Conservation (phyloP, 345 rosid genomes). For the Trapa incisa region DNA sequence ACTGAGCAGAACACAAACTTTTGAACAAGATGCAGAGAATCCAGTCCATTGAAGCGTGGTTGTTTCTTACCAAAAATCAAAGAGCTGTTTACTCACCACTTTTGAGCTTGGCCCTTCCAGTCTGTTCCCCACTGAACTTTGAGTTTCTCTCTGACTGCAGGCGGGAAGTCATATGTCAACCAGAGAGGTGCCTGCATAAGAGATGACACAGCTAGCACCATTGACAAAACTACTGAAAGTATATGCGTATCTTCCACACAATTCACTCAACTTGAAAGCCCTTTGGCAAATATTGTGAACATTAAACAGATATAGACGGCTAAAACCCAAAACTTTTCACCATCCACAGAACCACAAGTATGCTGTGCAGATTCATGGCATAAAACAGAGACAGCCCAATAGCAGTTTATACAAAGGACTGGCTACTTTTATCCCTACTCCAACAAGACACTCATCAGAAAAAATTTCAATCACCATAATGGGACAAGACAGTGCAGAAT, state of each 20-base stretch:
- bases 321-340: not conserved
- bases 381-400: not conserved
- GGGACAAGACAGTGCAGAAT: conserved; percentile 7
- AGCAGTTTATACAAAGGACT: conserved; percentile 3
- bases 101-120: conserved; percentile 98
- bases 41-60: not conserved
- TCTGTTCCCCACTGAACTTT: conserved; percentile 73
- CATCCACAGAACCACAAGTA: not conserved
- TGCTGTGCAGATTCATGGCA: not conserved
- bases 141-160: conserved; percentile 75
- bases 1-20: not conserved
- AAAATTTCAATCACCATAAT: not conserved
- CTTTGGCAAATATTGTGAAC: not conserved
- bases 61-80: not conserved
- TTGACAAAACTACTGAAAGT: not conserved
- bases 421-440: not conserved
- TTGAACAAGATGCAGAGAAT: not conserved
- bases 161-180: conserved; percentile 88
- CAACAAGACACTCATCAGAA: not conserved
- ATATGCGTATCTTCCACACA: not conserved
- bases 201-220: not conserved
- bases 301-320: not conserved
- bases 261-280: not conserved
- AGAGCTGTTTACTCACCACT: conserved; percentile 46
- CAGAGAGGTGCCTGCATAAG: conserved; percentile 57